Evolutionary conservation across 1,284 basidiomycete species (phyloP), one percentile per base, ranked within the genome.

Genomic region (Apiotrichum montevideense): DNA sequence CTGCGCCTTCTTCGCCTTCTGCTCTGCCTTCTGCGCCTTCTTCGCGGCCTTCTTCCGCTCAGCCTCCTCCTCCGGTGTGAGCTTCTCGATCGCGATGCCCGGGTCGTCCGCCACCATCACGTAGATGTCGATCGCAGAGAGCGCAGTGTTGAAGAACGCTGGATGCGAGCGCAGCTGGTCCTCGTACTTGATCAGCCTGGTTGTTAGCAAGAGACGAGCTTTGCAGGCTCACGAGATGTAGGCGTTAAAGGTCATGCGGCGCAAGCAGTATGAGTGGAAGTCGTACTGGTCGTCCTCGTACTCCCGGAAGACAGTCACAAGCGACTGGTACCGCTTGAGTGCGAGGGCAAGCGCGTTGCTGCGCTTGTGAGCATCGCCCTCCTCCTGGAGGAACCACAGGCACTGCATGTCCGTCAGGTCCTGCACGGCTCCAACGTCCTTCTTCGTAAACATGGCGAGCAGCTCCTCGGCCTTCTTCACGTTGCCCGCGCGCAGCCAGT

Each of bases 341-440:
- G 94, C 92, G 64, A 89, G 78, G 21, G 85, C 86, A n/a, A 86
- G 78, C 64, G 86, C 85, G 1, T 85, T 85, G 52, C 79, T 79
- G 4, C 84, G 81, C 57, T 80, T 77, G 62, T 88, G 84, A 1
- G 87, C 82, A 57, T 88, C 82, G 0, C 85, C 95, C 67, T 92
- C 86, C 74, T 97, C 93, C 7, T 82, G 77, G 41, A 98, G 79
- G 78, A 91, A 97, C 70, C 93, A 84, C 35, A 94, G 70, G 43
- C 90, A 93, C 73, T 99, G 96, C 92, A 99, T 93, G 63, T 98
- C 95, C 63, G 93, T 85, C 49, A 98, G 78, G 75, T 99, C 96
- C 14, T 83, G 79, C 2, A 84, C 83, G 6, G 92, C 87, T 39
- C 83, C 81, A 0, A 82, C 69, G 11, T 90, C 87, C 68, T 92